Evolutionary conservation across 2,329 filamentous ascomycete genomes (phyloP).

Genomic region (Botrytis squamosa): DNA sequence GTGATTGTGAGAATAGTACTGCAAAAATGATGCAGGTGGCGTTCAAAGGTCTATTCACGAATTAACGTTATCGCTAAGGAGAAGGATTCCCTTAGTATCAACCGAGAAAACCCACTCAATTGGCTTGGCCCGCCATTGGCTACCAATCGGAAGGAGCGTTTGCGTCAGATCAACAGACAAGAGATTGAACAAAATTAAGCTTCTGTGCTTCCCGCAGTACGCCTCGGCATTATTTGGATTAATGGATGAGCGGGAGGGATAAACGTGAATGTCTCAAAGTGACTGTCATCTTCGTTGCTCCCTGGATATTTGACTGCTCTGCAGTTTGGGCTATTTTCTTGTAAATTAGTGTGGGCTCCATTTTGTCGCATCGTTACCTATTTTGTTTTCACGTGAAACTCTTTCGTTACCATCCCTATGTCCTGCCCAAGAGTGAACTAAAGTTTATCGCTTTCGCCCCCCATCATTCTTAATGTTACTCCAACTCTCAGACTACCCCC

Average conservation of each 20-base stretch:
- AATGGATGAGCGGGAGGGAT: background rate
- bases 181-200: background rate
- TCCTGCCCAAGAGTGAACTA: background rate
- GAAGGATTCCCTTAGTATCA: background rate
- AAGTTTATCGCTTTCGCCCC: background rate
- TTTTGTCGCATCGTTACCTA: background rate
- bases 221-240: background rate
- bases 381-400: background rate
- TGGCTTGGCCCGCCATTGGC: background rate
- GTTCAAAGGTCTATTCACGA: background rate
- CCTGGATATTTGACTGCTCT: background rate
- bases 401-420: background rate
- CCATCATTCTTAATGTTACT: background rate
- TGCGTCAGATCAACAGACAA: background rate
- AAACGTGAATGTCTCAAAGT: background rate
- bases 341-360: background rate
- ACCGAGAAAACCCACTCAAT: background rate
- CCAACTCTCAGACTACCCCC: background rate
- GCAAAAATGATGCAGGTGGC: background rate
- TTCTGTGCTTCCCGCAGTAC: background rate
- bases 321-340: background rate
- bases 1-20: background rate
- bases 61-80: background rate
- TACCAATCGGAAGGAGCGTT: background rate
- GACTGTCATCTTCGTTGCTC: background rate